These are phyloP conservation scores for Tolypocladium tropicale DNA, from an alignment of 2,329 filamentous ascomycete species.

Conservation along the genomic window DNA sequence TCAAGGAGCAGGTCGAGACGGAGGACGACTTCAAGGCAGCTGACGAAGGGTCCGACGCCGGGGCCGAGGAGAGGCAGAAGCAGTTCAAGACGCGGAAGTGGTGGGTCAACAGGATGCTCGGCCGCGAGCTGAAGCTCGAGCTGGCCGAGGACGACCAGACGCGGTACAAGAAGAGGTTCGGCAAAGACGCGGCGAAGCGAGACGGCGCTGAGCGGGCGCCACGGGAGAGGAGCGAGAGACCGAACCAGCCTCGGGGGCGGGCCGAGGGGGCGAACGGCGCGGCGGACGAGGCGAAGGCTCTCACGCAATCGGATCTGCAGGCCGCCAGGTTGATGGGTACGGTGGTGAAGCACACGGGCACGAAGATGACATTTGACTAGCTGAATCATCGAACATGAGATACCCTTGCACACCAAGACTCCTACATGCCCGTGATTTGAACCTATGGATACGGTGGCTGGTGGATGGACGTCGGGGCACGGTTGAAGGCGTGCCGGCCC, in stretches of 20 bases:
- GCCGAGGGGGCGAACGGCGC: conserved; percentile 7
- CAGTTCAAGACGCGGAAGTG: conserved; percentile 57
- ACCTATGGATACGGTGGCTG: background rate
- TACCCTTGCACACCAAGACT: background rate
- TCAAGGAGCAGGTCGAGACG: conserved; percentile 54
- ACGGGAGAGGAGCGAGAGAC: conserved; percentile 27
- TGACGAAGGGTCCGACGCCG: conserved; percentile 26
- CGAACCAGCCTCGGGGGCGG: conserved; percentile 10
- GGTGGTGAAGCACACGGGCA: conserved; percentile 68
- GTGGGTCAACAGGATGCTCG: conserved; percentile 78
- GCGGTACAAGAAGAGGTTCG: conserved; percentile 89
- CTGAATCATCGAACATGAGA: background rate
- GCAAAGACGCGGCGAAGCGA: conserved; percentile 49
- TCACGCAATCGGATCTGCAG: conserved; percentile 35
- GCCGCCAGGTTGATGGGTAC: conserved; percentile 62
- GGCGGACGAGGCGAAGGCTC: conserved; percentile 23
- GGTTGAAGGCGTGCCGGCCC: background rate
- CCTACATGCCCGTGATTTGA: background rate
- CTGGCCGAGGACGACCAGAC: conserved; percentile 85
- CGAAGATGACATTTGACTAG: conserved; percentile 74
- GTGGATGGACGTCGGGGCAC: background rate
- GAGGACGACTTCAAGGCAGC: conserved; percentile 49
- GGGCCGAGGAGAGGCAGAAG: conserved; percentile 31
- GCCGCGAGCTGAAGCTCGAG: conserved; percentile 76
- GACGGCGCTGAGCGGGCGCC: conserved; percentile 15